Percentiles rank a stretch among this genome's conserved stretches.
Conservation (phyloP, 352 stramenopile species). For the Chrysophaeum taylorii region DNA sequence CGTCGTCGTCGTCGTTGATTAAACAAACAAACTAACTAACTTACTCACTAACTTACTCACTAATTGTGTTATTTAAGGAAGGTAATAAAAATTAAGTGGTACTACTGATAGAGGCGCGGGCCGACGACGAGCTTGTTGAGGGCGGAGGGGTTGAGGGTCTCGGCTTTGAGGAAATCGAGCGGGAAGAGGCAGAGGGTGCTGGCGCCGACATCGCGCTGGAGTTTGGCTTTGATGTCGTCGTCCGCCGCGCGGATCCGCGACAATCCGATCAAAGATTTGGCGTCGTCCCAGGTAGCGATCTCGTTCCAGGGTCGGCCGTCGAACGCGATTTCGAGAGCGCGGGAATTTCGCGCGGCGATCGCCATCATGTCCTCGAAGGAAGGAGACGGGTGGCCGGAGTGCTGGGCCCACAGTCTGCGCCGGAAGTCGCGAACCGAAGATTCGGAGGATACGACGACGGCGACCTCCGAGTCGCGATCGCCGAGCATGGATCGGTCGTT, state of each 20-base stretch:
- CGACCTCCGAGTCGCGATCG: conserved; percentile 42
- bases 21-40: too few relatives aligned
- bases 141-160: neutral
- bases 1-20: neutral
- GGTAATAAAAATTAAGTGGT: too few relatives aligned
- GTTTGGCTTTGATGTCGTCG: neutral
- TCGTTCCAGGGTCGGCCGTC: neutral
- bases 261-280: neutral
- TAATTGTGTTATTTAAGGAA: too few relatives aligned
- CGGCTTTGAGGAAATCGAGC: neutral
- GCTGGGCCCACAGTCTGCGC: conserved; percentile 11
- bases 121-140: neutral
- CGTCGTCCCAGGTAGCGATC: neutral
- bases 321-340: neutral
- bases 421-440: neutral
- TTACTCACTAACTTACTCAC: too few relatives aligned
- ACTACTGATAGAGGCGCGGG: neutral
- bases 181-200: neutral
- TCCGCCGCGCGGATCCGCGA: neutral
- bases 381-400: neutral
- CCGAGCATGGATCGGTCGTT: conserved; percentile 82
- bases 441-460: conserved; percentile 16
- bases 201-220: too few relatives aligned
- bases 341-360: neutral
- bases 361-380: neutral